Base-by-base conservation (phyloP, 2,329 filamentous ascomycete species). In the Tolypocladium album region DNA sequence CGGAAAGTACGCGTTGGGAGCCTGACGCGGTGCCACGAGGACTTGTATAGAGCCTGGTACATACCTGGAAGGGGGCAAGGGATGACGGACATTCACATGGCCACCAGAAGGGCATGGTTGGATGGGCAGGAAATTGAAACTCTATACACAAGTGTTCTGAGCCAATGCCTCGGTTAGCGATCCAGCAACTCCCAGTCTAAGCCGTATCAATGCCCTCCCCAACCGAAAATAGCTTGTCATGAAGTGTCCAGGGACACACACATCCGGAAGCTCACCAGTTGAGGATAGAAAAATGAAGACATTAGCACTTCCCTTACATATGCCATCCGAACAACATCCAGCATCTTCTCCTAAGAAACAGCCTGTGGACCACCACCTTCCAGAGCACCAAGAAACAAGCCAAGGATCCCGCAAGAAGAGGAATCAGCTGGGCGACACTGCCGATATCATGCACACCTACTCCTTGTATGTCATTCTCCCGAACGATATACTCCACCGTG, bases 361-460 rank as follows among this genome's bases (percentile, higher is more conserved):
- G 50, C 13, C 63, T 55, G 27, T 64, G 60, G 17, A 55, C 45
- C n/a, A 67, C 20, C 20, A 67, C 56, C 36, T 60, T 64, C 66
- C 66, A 67, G 2, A 63, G 24, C 13, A 60, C 60, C 57, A 67
- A 38, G 17, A 56, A 60, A 3, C 58, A 61, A 1, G 61, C 65
- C 60, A 66, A 15, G 13, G 47, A 59, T 20, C 66, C 66, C 8
- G 64, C 65, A n/a, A 68, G 58, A 47, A 68, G 59, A 13, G 66
- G 66, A 38, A 68, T 67, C 27, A 67, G 36, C 61, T 68, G 66
- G 11, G 64, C 66, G 40, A 67, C 66, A 12, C 61, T 63, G 11
- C 43, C 58, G 15, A 66, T 59, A 4, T 62, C 45, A 0, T 52
- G 27, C 4, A 39, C 43, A 34, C 59, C 63, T 13, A 66, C 66